Percentiles rank a stretch among this genome's conserved stretches.
These are phyloP conservation scores for Fraxinus xanthoxyloides DNA, from an alignment of 305 asterid species.

Conservation along the genomic window DNA sequence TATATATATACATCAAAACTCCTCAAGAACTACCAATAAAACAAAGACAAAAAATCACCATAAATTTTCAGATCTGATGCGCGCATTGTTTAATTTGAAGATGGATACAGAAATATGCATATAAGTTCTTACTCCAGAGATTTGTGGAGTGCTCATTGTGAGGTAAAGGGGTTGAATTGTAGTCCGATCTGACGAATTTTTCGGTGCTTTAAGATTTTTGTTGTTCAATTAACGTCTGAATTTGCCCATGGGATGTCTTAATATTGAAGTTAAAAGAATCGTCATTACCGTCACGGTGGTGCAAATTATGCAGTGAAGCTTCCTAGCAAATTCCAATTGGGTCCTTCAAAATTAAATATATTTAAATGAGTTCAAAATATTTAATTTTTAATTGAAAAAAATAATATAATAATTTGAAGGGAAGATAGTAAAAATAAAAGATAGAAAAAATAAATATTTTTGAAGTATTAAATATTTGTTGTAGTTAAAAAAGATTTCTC, in stretches of 20 bases:
- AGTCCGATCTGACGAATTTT: conserved; percentile 10
- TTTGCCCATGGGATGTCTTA: neutral
- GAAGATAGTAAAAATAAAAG: no score
- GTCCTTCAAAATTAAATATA: no score
- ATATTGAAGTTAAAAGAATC: neutral
- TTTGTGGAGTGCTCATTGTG: conserved; percentile 39
- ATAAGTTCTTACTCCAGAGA: conserved; percentile 33
- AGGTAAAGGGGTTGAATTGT: conserved; percentile 6
- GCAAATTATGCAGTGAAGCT: no score
- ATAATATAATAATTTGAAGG: no score
- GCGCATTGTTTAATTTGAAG: conserved; percentile 3
- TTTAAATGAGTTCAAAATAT: no score
- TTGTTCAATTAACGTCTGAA: neutral
- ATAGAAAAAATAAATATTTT: no score
- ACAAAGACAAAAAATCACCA: neutral
- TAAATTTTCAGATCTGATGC: conserved; percentile 26
- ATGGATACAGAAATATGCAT: neutral
- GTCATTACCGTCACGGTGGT: no score
- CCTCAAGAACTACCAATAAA: neutral
- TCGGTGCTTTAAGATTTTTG: neutral
- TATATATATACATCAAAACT: neutral
- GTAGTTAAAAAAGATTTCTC: no score
- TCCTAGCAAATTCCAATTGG: no score
- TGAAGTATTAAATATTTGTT: no score
- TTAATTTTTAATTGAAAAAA: no score